A percentile compares a stretch with the other conserved stretches of the same genome.
phyloP scores from a whole-genome alignment of 345 rosid species.

The Eutrema heterophyllum region DNA sequence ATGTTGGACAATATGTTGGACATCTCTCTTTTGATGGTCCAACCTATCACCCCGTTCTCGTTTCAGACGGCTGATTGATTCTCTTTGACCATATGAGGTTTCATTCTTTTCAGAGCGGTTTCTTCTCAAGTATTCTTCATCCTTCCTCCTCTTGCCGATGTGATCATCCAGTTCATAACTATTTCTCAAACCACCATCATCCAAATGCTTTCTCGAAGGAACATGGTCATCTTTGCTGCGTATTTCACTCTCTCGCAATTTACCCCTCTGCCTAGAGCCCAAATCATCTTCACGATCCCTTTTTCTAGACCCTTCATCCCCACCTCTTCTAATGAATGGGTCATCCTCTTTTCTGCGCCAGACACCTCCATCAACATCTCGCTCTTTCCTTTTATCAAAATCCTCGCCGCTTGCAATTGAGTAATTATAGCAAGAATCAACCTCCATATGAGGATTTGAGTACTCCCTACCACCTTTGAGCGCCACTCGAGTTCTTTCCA shows the following conservation, averaged over 20 bases:
- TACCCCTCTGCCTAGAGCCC: slow-evolving; percentile 63
- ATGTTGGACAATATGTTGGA: slow-evolving; percentile 54
- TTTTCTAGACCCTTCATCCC: slow-evolving; percentile 65
- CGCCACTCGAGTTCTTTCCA: slow-evolving; percentile 45
- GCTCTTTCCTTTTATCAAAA: slow-evolving; percentile 66
- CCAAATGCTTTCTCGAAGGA: slow-evolving; percentile 62
- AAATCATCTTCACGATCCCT: slow-evolving; percentile 69
- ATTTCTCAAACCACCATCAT: slow-evolving; percentile 58
- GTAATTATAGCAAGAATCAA: slow-evolving; percentile 44
- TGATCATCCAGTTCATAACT: slow-evolving; percentile 62
- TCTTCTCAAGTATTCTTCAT: slow-evolving; percentile 60
- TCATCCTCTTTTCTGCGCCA: slow-evolving; percentile 73
- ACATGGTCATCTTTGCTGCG: slow-evolving; percentile 60
- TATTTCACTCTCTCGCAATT: slow-evolving; percentile 62
- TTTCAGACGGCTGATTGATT: slow-evolving; percentile 54
- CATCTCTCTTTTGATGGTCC: slow-evolving; percentile 76
- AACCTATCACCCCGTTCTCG: slow-evolving; percentile 71
- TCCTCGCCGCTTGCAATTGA: slow-evolving; percentile 49
- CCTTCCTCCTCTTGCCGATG: slow-evolving; percentile 70
- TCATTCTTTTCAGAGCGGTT: slow-evolving; percentile 65
- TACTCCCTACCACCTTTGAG: slow-evolving; percentile 55
- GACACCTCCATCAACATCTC: slow-evolving; percentile 46
- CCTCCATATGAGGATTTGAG: slow-evolving; percentile 50
- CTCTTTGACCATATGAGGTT: slow-evolving; percentile 53
- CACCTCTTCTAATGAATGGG: slow-evolving; percentile 45